Conservation (phyloP, 2,329 filamentous ascomycete species). For the Cercospora nicotianae region DNA sequence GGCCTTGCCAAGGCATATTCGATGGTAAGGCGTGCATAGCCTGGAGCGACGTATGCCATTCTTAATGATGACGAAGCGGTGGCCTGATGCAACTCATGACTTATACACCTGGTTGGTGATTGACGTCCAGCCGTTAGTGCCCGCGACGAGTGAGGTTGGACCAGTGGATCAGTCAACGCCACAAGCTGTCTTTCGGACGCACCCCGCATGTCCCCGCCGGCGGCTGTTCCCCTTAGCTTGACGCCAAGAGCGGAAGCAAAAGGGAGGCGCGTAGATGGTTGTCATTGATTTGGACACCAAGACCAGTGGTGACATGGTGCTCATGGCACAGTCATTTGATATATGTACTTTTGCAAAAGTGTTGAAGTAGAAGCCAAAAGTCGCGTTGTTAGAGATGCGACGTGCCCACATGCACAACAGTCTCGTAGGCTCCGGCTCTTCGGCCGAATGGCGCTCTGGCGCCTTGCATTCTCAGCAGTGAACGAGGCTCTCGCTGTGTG, state of each 20-base stretch:
- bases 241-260: background rate
- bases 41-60: background rate
- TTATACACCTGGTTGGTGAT: conserved; percentile 11
- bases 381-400: background rate
- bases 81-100: conserved; percentile 8
- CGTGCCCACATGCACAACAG: background rate
- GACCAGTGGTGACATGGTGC: background rate
- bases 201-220: background rate
- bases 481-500: background rate
- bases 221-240: background rate
- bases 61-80: background rate
- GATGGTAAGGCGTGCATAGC: background rate
- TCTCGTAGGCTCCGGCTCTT: background rate
- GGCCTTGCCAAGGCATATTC: background rate
- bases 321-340: background rate
- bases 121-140: conserved; percentile 9
- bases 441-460: background rate
- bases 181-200: background rate
- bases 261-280: background rate
- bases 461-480: background rate
- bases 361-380: background rate
- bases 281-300: background rate
- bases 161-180: background rate
- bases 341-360: background rate
- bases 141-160: background rate